Conservation (phyloP, 352 stramenopile species). For the Phytophthora sp. region DNA sequence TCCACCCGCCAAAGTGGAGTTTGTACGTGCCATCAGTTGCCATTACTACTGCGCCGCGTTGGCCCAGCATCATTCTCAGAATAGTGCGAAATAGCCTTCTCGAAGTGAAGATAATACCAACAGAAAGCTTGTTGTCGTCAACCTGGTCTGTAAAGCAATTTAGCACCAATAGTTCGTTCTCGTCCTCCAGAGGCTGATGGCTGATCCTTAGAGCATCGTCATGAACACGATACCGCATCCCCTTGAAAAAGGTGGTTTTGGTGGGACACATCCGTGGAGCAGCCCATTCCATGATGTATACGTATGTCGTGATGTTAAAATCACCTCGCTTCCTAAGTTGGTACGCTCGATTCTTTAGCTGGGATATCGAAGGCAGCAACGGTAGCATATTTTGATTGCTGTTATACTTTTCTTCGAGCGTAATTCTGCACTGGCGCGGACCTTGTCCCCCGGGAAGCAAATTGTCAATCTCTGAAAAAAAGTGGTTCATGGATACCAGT, state of each 20-base stretch:
- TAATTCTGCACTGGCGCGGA: not conserved
- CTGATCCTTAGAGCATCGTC: not conserved
- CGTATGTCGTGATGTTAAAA: not conserved
- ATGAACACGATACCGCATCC: not conserved
- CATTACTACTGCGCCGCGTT: not conserved
- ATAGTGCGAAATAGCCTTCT: not conserved
- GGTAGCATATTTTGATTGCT: no score
- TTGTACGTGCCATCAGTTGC: constrained; percentile 12
- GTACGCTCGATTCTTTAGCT: not conserved
- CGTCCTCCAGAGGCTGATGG: not conserved
- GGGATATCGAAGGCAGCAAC: no score
- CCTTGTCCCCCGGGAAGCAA: not conserved
- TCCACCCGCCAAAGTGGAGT: constrained; percentile 8
- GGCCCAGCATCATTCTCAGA: not conserved
- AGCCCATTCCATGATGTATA: not conserved
- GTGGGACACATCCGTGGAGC: not conserved
- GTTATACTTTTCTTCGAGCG: no score
- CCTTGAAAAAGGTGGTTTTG: not conserved
- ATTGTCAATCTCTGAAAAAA: not conserved
- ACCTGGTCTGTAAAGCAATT: not conserved
- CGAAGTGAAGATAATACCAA: not conserved
- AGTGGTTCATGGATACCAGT: not conserved
- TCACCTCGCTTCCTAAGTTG: not conserved
- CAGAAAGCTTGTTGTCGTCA: not conserved
- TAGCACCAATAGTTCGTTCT: not conserved